These are phyloP conservation scores for Phaeotremella skinneri DNA, from an alignment of 768 basidiomycete genomes.

Conservation along the genomic window DNA sequence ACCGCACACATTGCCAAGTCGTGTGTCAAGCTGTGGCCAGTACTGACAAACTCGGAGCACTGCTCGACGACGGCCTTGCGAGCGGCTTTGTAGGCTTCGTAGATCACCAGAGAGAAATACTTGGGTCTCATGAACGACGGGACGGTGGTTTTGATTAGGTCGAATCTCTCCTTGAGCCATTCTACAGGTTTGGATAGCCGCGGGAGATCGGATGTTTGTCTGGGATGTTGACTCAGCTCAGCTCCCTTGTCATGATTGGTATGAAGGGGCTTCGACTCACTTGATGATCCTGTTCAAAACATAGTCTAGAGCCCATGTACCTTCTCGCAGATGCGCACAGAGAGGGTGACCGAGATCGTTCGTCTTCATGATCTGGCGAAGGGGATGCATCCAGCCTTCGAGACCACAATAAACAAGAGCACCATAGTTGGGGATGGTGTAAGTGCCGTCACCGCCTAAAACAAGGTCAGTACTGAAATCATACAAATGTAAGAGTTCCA, in stretches of 20 bases:
- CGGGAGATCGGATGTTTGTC: slow-evolving; percentile 62
- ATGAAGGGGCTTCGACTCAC: slow-evolving; percentile 56
- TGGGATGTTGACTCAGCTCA: slow-evolving; percentile 16
- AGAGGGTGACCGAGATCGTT: slow-evolving; percentile 94
- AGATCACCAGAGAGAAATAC: slow-evolving; percentile 89
- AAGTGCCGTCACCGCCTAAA: slow-evolving; percentile 68
- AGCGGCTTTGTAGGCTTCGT: slow-evolving; percentile 88
- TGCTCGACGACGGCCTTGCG: slow-evolving; percentile 79
- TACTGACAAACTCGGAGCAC: slow-evolving; percentile 77
- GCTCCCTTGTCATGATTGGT: not conserved
- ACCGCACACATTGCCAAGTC: slow-evolving; percentile 70
- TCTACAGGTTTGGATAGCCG: slow-evolving; percentile 66
- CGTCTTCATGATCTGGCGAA: slow-evolving; percentile 76
- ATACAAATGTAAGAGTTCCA: not conserved
- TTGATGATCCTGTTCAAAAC: slow-evolving; percentile 65
- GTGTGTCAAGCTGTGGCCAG: slow-evolving; percentile 85
- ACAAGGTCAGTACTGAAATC: not conserved
- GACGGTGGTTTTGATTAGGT: slow-evolving; percentile 67
- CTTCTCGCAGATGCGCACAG: slow-evolving; percentile 79
- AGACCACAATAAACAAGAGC: slow-evolving; percentile 85
- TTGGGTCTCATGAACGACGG: slow-evolving; percentile 91
- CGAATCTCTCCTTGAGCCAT: slow-evolving; percentile 88
- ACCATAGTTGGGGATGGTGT: slow-evolving; percentile 73
- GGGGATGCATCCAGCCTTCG: slow-evolving; percentile 93
- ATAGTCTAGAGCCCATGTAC: slow-evolving; percentile 91